Conservation (phyloP, 1,284 basidiomycete genomes). For the Vanrija sp. region DNA sequence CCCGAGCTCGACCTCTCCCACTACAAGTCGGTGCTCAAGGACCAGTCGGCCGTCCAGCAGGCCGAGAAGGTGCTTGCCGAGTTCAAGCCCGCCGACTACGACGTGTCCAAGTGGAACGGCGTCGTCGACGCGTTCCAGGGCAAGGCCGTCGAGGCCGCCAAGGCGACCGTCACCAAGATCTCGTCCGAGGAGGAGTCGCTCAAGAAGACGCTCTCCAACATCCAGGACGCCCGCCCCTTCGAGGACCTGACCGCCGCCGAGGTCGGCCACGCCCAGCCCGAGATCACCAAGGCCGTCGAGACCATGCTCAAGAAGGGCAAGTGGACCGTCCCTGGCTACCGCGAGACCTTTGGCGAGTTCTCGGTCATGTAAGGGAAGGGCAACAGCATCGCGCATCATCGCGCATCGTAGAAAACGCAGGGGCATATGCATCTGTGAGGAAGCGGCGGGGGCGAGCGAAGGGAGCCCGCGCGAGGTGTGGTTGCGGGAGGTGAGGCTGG, state of each 20-base stretch:
- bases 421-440: no score
- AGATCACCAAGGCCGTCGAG: slow-evolving; percentile 87
- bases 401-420: no score
- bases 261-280: slow-evolving; percentile 87
- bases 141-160: slow-evolving; percentile 90
- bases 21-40: slow-evolving; percentile 89
- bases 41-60: slow-evolving; percentile 85
- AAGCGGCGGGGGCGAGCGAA: no score
- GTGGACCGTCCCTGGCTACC: slow-evolving; percentile 87
- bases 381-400: not conserved
- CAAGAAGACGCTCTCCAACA: slow-evolving; percentile 92
- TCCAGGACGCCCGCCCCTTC: slow-evolving; percentile 94
- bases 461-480: no score
- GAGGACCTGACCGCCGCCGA: slow-evolving; percentile 94
- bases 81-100: slow-evolving; percentile 97
- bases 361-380: slow-evolving; percentile 65
- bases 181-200: slow-evolving; percentile 89
- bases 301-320: slow-evolving; percentile 99
- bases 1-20: slow-evolving; percentile 69
- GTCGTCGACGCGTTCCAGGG: slow-evolving; percentile 96
- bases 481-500: no score
- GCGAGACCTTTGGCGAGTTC: slow-evolving; percentile 87
- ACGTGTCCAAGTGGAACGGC: slow-evolving; percentile 84
- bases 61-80: slow-evolving; percentile 83
- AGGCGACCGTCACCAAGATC: slow-evolving; percentile 88